Evolutionary conservation across 176 grass and related monocot genomes (phyloP), one percentile per base, ranked within the genome.

Genomic region (Musa schizocarpa): DNA sequence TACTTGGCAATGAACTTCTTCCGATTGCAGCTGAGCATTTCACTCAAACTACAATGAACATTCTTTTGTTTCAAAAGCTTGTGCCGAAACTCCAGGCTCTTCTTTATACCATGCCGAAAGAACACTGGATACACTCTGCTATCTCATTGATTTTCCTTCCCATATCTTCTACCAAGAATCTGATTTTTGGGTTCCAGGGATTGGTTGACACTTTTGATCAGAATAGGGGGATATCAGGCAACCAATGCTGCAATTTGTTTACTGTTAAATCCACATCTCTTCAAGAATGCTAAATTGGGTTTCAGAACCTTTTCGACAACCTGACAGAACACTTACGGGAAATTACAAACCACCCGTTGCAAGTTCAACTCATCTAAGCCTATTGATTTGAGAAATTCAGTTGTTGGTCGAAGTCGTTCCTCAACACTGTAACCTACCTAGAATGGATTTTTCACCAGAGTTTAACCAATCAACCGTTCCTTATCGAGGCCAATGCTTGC

Each of bases 141-240:
- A 81, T 85, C 90, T 99, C 84, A 6, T 81, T 68, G 53, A 86
- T 82, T 73, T 84, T 82, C 55, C 90, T 70, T 53, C 88, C 95
- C 95, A 89, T 99, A 81, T 86, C 82, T 82, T 94, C 81, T 1
- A 94, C 88, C 63, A 99, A 74, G 84, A 94, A 99, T 78, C 88
- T 93, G 80, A 99, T 91, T 81, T 89, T 99, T 1, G 95, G 95
- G 95, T 66, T 94, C 86, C 72, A 99, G 78, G 53, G 90, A 99
- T 76, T 89, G 84, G 64, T 86, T 92, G 34, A 99, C 54, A 71
- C 95, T 92, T 76, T 94, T 99, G 84, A 99, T 94, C 68, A 94
- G 85, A 83, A 99, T 69, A 34, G 86, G 88, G 23, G 90, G 86
- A 65, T 94, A 99, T 78, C 91, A 88, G 76, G 84, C 81, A 53